Evolutionary conservation across 345 rosid genomes (phyloP).

Genomic region (Abelmoschus esculentus): DNA sequence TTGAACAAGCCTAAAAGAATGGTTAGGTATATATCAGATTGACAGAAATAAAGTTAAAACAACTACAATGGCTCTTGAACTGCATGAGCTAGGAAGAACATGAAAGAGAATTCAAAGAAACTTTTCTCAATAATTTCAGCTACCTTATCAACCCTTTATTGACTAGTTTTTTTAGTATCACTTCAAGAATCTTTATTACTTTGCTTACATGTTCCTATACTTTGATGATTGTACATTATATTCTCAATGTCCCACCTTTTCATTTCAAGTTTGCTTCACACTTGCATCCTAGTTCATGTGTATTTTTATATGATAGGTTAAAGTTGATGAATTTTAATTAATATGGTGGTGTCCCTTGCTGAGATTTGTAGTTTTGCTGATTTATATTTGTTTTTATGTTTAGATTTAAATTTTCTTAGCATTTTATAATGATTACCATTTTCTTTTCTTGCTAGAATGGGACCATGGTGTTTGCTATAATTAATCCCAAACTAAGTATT

Average conservation of each 20-base stretch:
- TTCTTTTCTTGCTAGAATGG: background rate
- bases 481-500: background rate
- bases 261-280: background rate
- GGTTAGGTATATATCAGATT: background rate
- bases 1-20: background rate
- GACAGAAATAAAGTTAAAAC: background rate
- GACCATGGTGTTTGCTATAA: conserved; percentile 5
- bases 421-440: background rate
- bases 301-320: background rate
- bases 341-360: background rate
- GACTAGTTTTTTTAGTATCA: too few relatives aligned
- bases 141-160: too few relatives aligned
- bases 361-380: background rate
- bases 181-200: background rate
- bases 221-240: conserved; percentile 2
- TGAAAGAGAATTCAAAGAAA: background rate
- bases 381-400: background rate
- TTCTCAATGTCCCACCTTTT: conserved; percentile 6
- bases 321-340: background rate
- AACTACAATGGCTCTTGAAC: background rate
- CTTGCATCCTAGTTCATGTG: background rate
- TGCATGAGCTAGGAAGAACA: background rate
- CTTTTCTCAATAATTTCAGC: too few relatives aligned
- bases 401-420: background rate
- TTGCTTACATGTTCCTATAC: background rate